These are phyloP conservation scores for Theobroma grandiflorum DNA, from an alignment of 441 rosid genomes.

Conservation along the genomic window DNA sequence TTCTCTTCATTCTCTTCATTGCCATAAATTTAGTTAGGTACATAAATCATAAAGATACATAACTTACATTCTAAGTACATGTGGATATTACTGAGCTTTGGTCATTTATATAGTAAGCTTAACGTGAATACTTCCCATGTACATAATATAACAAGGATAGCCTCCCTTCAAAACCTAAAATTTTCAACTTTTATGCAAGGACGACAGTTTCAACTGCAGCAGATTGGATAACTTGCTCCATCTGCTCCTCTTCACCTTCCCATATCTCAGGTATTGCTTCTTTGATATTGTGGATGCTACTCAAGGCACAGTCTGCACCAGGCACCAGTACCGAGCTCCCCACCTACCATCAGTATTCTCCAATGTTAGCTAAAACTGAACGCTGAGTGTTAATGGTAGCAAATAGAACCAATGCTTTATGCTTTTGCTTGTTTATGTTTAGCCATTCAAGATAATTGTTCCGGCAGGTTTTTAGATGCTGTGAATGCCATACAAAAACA, in stretches of 20 bases:
- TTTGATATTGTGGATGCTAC: slow-evolving; percentile 79
- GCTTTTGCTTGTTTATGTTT: background rate
- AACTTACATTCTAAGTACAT: background rate
- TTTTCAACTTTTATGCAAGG: slow-evolving; percentile 50
- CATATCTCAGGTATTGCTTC: slow-evolving; percentile 86
- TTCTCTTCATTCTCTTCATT: slow-evolving; percentile 11
- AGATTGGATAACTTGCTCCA: slow-evolving; percentile 61
- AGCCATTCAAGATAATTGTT: background rate
- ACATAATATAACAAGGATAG: background rate
- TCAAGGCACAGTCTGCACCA: slow-evolving; percentile 79
- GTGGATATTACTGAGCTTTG: slow-evolving; percentile 3
- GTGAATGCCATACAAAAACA: background rate
- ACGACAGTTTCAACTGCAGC: slow-evolving; percentile 64
- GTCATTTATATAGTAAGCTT: background rate
- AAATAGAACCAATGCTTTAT: background rate
- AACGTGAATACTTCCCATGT: slow-evolving; percentile 1
- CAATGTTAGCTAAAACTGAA: background rate
- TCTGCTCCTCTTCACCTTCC: slow-evolving; percentile 66
- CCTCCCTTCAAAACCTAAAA: background rate
- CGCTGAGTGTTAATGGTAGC: background rate
- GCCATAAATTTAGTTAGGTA: background rate
- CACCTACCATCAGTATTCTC: slow-evolving; percentile 51
- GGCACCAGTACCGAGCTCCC: slow-evolving; percentile 66
- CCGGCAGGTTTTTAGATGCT: slow-evolving; percentile 2
- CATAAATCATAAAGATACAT: background rate